Conservation (phyloP, 257 asterid species). For the Nicotiana tabacum region DNA sequence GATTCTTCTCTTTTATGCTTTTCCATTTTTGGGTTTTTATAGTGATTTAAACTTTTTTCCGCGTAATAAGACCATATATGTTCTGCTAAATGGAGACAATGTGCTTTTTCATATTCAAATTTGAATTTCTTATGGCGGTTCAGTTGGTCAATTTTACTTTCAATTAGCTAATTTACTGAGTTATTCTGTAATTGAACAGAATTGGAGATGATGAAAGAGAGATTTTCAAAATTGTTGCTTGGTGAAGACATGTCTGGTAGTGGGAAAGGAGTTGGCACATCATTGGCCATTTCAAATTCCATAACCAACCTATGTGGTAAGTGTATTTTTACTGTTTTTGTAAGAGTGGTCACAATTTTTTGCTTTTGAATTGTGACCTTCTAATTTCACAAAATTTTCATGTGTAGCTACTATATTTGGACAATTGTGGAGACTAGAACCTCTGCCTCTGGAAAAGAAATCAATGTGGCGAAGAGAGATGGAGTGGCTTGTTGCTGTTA, state of each 20-base stretch:
- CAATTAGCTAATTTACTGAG: neutral
- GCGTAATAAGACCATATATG: neutral
- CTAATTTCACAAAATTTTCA: neutral
- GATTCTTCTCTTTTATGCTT: neutral
- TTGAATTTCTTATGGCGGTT: neutral
- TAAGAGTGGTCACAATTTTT: neutral
- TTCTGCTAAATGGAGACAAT: neutral
- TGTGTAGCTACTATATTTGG: constrained; percentile 82
- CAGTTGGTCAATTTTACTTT: neutral
- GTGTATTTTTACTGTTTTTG: neutral
- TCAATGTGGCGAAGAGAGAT: constrained; percentile 80
- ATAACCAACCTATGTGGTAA: constrained; percentile 81
- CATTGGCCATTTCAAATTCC: constrained; percentile 80
- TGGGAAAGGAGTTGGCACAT: constrained; percentile 85
- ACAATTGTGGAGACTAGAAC: constrained; percentile 86
- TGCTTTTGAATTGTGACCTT: neutral
- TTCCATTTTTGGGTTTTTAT: neutral
- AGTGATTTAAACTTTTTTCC: neutral
- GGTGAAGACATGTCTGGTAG: constrained; percentile 97
- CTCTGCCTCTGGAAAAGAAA: constrained; percentile 62
- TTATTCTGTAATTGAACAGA: constrained; percentile 31
- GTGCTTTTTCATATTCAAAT: neutral
- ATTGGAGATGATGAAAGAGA: constrained; percentile 82
- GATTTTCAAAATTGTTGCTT: constrained; percentile 67
- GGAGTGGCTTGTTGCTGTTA: constrained; percentile 69